phyloP scores from a whole-genome alignment of 1,284 basidiomycete genomes.

The Paramarasmius palmivorus region DNA sequence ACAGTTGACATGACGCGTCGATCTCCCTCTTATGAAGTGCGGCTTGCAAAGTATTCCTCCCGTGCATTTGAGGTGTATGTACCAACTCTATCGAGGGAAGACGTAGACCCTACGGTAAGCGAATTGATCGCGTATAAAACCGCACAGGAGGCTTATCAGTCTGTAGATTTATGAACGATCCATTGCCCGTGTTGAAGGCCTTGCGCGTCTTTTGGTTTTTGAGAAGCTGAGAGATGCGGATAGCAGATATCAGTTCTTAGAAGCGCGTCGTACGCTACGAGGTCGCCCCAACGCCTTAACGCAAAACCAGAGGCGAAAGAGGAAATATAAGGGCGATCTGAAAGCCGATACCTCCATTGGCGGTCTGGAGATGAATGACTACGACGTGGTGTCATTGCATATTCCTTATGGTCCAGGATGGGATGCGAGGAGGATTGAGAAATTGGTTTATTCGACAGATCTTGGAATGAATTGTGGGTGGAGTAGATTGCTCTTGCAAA shows the following conservation, averaged over 20 bases:
- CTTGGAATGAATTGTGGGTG: constrained; percentile 59
- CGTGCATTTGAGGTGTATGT: constrained; percentile 58
- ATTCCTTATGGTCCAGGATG: constrained; percentile 66
- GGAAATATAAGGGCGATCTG: constrained; percentile 50
- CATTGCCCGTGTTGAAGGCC: constrained; percentile 51
- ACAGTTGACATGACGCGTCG: constrained; percentile 57
- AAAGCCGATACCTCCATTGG: constrained; percentile 42
- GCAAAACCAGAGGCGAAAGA: constrained; percentile 28
- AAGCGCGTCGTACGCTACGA: constrained; percentile 45
- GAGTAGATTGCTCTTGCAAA: not conserved
- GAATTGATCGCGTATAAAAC: not conserved
- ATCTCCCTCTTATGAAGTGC: constrained; percentile 64
- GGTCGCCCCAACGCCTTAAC: constrained; percentile 40
- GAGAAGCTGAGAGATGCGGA: constrained; percentile 49
- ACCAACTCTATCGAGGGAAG: constrained; percentile 45
- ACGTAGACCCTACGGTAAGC: constrained; percentile 57
- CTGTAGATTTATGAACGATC: constrained; percentile 59
- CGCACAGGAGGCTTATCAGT: no score
- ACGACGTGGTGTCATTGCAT: constrained; percentile 56
- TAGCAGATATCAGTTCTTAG: constrained; percentile 44
- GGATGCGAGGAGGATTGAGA: constrained; percentile 58
- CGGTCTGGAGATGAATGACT: constrained; percentile 58
- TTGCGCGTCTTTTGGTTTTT: constrained; percentile 58
- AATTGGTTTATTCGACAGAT: constrained; percentile 57
- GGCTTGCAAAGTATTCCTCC: constrained; percentile 54